Evolutionary conservation across 139 green algal genomes (phyloP), one percentile per base, ranked within the genome.

Genomic region (Chlamydomonas sp.): DNA sequence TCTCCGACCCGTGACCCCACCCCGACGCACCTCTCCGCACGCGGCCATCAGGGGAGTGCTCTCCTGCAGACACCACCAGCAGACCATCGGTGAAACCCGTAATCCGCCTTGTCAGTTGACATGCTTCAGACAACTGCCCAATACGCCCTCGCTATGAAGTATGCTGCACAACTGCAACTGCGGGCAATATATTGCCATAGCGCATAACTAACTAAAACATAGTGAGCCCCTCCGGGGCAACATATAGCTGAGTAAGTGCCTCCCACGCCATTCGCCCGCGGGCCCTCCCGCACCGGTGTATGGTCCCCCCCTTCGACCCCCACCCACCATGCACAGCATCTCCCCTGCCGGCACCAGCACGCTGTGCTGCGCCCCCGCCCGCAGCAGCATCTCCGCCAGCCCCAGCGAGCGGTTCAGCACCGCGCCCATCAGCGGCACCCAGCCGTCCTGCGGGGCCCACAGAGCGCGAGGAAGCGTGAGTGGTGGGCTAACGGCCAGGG

Each of bases 391-490:
- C 80, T 68, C 68, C 80, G 18, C 59, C 68, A 85, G 59, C 17
- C 68, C 18, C 5, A 59, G 31, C 61, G 12, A 68, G 18, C 68
- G 80, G 68, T 71, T 60, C 31, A 85, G 80, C 58, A 78, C 60
- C 17, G 80, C 80, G 6, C 80, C 80, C 80, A 85, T 78, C 31
- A 85, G 80, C 8, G 80, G 12, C 7, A 14, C 17, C 80, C 80
- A 85, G 80, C 80, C 80, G 80, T 85, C 80, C 80, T 85, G 68
- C 7, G 3, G 18, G 15, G 61, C 9, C 9, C 18, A 10, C 62
- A 49, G 66, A 76, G 20, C 7, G 2, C 10, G 79, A 18, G 63
- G 9, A 49, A 49, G 31, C 31, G 31, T 49, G 31, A 49, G 31
- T 49, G 31, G 31, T 49, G 31, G 31, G 31, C 31, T 49, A 49